Base-by-base conservation (phyloP, 2,329 filamentous ascomycete genomes). In the Thelonectria rubi region DNA sequence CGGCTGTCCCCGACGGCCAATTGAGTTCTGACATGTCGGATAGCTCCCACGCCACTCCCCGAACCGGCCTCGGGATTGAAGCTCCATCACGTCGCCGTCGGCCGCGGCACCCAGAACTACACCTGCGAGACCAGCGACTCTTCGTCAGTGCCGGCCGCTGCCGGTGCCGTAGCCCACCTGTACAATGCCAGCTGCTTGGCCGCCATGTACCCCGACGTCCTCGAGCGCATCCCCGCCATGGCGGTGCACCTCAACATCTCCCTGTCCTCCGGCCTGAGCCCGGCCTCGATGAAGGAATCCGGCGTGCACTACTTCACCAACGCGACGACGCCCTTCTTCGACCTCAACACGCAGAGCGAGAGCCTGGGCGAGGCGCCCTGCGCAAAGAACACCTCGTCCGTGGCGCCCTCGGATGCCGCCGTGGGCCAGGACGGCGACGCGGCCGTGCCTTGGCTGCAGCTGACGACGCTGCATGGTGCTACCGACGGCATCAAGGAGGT, bases 71-170 rank as follows among this genome's bases (percentile, higher is more conserved):
- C 80, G 7, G 91, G 89, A 58, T 81, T 92, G 30, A 80, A 74
- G 3, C 82, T 96, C 52, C 85, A 87, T 73, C 92, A 96, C 77
- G 90, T 97, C 56, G 92, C 91, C 73, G 82, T 97, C 64, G 94
- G 94, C 71, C 89, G 92, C 46, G 94, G 94, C 62, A 95, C 91
- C 8, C 89, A 97, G 80, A 97, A 97, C 84, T 98, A 97, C 82
- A 96, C 92, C 53, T 97, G 94, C 82, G 81, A 86, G 60, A 79
- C 84, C 55, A 78, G 78, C 64, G 85, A 90, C 69, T 74, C 85
- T 2, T 85, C 84, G 3, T 84, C 87, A 0, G 79, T 79, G 0
- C 94, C 94, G 14, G 82, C 81, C 10, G 82, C 88, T 17, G 77
- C 82, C 51, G 94, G 94, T 65, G 94, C 94, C 55, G 74, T 92